phyloP scores from a whole-genome alignment of 2,329 filamentous ascomycete genomes.

The Xylariaceae sp. region DNA sequence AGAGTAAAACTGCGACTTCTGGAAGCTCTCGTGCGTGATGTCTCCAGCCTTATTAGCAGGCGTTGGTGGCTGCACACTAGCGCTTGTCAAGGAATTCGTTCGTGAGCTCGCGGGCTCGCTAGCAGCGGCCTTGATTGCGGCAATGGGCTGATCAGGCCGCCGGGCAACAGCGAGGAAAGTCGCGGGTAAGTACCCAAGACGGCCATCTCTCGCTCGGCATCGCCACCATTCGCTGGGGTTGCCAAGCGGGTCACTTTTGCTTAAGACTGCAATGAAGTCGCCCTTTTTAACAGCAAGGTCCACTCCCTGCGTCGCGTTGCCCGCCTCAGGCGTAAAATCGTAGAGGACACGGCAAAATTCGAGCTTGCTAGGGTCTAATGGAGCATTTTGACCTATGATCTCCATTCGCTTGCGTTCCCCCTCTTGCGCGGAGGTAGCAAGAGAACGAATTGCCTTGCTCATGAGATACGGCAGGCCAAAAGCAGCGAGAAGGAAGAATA shows the following conservation, averaged over 20 bases:
- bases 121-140: slow-evolving; percentile 46
- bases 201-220: slow-evolving; percentile 82
- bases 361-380: slow-evolving; percentile 80
- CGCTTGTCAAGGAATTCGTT: slow-evolving; percentile 47
- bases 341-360: slow-evolving; percentile 95
- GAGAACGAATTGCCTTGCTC: slow-evolving; percentile 85
- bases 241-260: slow-evolving; percentile 86
- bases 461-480: slow-evolving; percentile 96
- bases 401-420: slow-evolving; percentile 61
- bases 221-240: slow-evolving; percentile 96
- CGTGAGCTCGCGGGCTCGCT: slow-evolving; percentile 40
- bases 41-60: slow-evolving; percentile 47
- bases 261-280: slow-evolving; percentile 88
- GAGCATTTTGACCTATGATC: slow-evolving; percentile 45
- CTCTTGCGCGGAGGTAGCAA: slow-evolving; percentile 80
- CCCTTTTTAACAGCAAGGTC: slow-evolving; percentile 92
- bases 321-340: slow-evolving; percentile 81
- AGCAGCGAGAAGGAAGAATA: slow-evolving; percentile 91
- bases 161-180: slow-evolving; percentile 78
- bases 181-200: slow-evolving; percentile 84
- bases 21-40: slow-evolving; percentile 49
- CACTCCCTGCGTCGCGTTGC: slow-evolving; percentile 58
- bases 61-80: slow-evolving; percentile 29
- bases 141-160: slow-evolving; percentile 45
- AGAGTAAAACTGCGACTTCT: slow-evolving; percentile 55